phyloP scores from a whole-genome alignment of 176 grass and related monocot genomes.

The Rhynchospora pubera region DNA sequence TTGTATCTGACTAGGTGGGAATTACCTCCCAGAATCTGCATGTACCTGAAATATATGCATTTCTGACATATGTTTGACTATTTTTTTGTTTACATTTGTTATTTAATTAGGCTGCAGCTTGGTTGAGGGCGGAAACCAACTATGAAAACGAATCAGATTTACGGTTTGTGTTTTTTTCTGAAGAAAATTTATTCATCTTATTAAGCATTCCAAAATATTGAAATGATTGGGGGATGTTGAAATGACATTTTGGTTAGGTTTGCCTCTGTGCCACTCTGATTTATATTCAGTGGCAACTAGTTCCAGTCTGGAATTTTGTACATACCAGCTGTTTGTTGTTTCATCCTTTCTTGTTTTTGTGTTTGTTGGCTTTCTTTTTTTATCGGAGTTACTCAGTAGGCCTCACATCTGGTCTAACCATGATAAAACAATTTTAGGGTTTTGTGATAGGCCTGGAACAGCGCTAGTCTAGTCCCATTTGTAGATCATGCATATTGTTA shows the following conservation, averaged over 20 bases:
- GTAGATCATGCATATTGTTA: background rate
- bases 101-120: conserved; percentile 33
- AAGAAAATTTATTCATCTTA: conserved; percentile 1
- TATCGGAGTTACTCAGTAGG: background rate
- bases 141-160: conserved; percentile 31
- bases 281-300: background rate
- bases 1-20: background rate
- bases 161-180: conserved; percentile 13
- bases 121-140: conserved; percentile 38
- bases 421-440: conserved; percentile 7
- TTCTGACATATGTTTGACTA: conserved; percentile 1
- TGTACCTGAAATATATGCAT: background rate
- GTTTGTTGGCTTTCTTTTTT: background rate
- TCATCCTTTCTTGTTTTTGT: background rate
- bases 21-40: background rate
- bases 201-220: background rate
- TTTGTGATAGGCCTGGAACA: background rate
- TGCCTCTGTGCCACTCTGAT: background rate
- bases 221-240: background rate
- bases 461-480: background rate
- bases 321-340: background rate
- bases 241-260: background rate
- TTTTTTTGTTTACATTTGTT: background rate
- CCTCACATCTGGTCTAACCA: background rate
- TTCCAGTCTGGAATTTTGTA: background rate